Percentiles rank a stretch among this genome's conserved stretches.
Evolutionary conservation across 139 green algal species (phyloP).

Genomic region (Tetradesmus lagerheimii): DNA sequence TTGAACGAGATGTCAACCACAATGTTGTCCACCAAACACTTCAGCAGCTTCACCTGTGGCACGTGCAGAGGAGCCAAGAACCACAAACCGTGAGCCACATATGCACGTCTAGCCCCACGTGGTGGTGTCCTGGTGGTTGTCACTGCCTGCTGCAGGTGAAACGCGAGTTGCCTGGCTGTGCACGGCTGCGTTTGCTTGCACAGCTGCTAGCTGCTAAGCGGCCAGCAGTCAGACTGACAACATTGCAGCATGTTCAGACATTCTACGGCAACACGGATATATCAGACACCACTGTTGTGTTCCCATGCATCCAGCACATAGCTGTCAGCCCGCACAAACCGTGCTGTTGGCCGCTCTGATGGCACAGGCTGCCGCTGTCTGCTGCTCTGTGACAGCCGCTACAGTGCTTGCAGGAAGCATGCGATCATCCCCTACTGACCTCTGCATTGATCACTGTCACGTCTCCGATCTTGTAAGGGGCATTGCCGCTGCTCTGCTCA

Average conservation of each 20-base stretch:
- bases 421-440: slow-evolving; percentile 53
- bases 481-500: slow-evolving; percentile 69
- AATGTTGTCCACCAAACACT: slow-evolving; percentile 95
- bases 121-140: background rate
- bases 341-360: background rate
- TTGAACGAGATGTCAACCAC: slow-evolving; percentile 99
- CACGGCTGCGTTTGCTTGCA: too few species aligned
- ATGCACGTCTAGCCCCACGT: background rate
- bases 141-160: background rate
- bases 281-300: too few species aligned
- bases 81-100: too few species aligned
- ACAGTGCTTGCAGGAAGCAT: background rate
- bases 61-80: too few species aligned
- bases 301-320: background rate
- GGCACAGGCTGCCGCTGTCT: background rate
- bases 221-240: too few species aligned
- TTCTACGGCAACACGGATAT: too few species aligned
- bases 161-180: too few species aligned
- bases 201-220: too few species aligned
- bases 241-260: too few species aligned
- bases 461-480: slow-evolving; percentile 79
- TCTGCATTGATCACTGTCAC: slow-evolving; percentile 93
- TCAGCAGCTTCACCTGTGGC: slow-evolving; percentile 91
- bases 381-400: background rate
- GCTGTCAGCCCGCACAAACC: background rate